These are phyloP conservation scores for Pezizomycotina sp. DNA, from an alignment of 2,329 filamentous ascomycete genomes.

Conservation along the genomic window DNA sequence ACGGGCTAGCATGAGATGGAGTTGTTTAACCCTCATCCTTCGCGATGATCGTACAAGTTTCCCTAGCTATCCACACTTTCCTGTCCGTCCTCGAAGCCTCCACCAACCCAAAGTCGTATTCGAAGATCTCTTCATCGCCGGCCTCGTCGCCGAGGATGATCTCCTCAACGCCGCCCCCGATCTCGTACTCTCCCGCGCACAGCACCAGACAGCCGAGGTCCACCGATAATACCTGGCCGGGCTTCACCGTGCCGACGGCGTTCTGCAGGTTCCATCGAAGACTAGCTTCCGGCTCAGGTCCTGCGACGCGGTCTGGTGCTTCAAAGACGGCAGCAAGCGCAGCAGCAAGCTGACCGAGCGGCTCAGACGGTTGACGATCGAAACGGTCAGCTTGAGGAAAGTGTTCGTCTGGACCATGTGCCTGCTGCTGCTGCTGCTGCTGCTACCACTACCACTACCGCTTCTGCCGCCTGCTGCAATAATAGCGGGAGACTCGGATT, in stretches of 20 bases:
- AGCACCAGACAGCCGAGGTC: slow-evolving; percentile 56
- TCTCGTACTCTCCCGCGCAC: slow-evolving; percentile 66
- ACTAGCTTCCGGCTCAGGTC: too few relatives aligned
- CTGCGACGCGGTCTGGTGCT: slow-evolving; percentile 52
- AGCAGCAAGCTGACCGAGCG: slow-evolving; percentile 54
- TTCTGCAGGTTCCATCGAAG: slow-evolving; percentile 72
- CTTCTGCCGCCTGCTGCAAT: slow-evolving; percentile 19
- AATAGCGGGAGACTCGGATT: slow-evolving; percentile 19
- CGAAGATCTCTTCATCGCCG: slow-evolving; percentile 18
- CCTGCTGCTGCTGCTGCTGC: slow-evolving; percentile 23
- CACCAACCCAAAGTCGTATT: slow-evolving; percentile 19
- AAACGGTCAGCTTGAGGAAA: slow-evolving; percentile 55
- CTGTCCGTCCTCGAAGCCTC: slow-evolving; percentile 35
- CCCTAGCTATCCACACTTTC: slow-evolving; percentile 47
- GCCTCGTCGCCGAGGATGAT: slow-evolving; percentile 32
- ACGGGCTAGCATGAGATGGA: too few relatives aligned
- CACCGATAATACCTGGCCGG: slow-evolving; percentile 43
- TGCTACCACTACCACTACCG: slow-evolving; percentile 19
- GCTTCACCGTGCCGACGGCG: slow-evolving; percentile 45
- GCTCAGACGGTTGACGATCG: slow-evolving; percentile 55
- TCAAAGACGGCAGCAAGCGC: slow-evolving; percentile 58
- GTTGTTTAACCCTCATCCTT: too few relatives aligned
- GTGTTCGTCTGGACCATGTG: slow-evolving; percentile 40
- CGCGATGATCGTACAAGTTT: slow-evolving; percentile 41
- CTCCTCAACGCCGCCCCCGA: slow-evolving; percentile 69